Base-by-base conservation (phyloP, 2,329 filamentous ascomycete genomes). In the Alternaria angustiovoidea region DNA sequence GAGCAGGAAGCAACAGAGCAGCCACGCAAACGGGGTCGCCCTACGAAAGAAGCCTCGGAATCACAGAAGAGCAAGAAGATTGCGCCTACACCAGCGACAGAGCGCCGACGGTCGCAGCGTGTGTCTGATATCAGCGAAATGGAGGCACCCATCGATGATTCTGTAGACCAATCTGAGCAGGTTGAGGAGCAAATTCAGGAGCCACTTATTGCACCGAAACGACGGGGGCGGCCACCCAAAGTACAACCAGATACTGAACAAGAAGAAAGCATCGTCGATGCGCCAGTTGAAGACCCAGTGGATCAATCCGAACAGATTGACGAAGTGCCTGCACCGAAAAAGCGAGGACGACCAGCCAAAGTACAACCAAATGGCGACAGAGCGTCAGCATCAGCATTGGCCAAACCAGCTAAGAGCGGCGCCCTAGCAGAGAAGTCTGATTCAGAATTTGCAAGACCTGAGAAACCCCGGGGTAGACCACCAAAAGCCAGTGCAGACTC, bases 61-160 rank as follows among this genome's bases (percentile, higher is more conserved):
- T 46, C 57, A 6, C 61, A 61, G 41, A 74, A 68, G 57, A 49
- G 60, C 18, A 74, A 65, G 61, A 73, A 73, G 51, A 43, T 59
- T 26, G 51, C 49, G n/a, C 24, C 53, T n/a, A 58, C 66, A 20
- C 52, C 67, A 34, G 58, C 61, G n/a, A 47, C 55, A 7, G 54
- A 67, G 22, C 64, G 64, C 20, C 69, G 69, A 44, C 66, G 72
- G 43, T 72, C 74, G 2, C 75, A 72, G 47, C 69, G 69, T 7
- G 68, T 70, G 7, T 74, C 72, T 3, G 71, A 76, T 18, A 49
- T 70, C 6, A 72, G 70, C 14, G 78, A 74, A 63, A 59, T 69
- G 62, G 61, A 75, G 38, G 61, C 66, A 14, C 66, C 76, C 9
- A 57, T 62, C 32, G 55, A 67, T 47, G 52, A 46, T 7, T 60